These are phyloP conservation scores for Tephrocybe sp. DNA, from an alignment of 768 basidiomycete species.

Conservation along the genomic window DNA sequence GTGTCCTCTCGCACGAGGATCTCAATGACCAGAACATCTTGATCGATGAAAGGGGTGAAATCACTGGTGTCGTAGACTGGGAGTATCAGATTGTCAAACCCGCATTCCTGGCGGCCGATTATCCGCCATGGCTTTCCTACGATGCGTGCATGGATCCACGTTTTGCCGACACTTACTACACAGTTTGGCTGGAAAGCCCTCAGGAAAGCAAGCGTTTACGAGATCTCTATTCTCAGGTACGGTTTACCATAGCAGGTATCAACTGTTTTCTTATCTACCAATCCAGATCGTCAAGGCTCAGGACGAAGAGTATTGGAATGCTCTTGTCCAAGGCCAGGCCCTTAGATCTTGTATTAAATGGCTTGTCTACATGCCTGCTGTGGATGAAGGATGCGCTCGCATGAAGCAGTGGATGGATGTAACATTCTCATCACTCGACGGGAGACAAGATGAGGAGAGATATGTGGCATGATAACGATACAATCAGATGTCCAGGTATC, in stretches of 20 bases:
- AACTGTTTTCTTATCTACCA: not conserved
- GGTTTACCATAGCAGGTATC: not conserved
- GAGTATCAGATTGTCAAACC: too few species aligned
- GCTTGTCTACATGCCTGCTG: too few species aligned
- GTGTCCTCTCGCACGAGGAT: slow-evolving; percentile 2
- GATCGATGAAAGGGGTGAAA: not conserved
- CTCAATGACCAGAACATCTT: not conserved
- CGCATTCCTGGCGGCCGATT: too few species aligned
- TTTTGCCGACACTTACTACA: not conserved
- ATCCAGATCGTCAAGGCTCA: slow-evolving; percentile 7
- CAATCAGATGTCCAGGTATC: too few species aligned
- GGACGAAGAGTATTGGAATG: slow-evolving; percentile 5
- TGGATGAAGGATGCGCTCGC: too few species aligned
- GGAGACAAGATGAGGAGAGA: too few species aligned
- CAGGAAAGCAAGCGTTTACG: slow-evolving; percentile 7
- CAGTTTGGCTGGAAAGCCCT: slow-evolving; percentile 7
- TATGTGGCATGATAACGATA: too few species aligned
- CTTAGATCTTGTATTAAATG: slow-evolving; percentile 7
- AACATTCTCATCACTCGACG: too few species aligned
- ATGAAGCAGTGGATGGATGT: too few species aligned
- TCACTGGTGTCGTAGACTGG: too few species aligned
- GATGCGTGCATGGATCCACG: slow-evolving; percentile 1
- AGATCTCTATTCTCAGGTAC: slow-evolving; percentile 6
- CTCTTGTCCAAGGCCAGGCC: slow-evolving; percentile 5
- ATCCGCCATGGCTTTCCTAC: slow-evolving; percentile 1